Evolutionary conservation across 257 asterid species (phyloP).

Genomic region (Solanum arcanum): DNA sequence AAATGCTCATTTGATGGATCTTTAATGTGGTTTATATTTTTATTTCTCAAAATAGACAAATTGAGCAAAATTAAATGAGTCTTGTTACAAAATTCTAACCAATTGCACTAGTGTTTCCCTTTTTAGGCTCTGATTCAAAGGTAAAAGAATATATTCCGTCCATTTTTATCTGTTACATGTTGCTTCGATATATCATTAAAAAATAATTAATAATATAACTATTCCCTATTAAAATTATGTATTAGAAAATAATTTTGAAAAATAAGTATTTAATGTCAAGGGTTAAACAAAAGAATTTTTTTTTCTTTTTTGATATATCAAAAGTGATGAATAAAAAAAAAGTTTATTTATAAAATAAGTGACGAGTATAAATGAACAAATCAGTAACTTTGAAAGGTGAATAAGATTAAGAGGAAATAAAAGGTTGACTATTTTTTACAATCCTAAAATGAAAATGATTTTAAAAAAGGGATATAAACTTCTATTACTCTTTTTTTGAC

Average conservation of each 20-base stretch:
- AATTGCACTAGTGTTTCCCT: background rate
- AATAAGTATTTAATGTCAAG: too few species aligned
- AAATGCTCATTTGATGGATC: background rate
- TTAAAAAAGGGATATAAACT: background rate
- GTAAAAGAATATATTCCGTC: background rate
- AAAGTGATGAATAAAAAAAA: too few species aligned
- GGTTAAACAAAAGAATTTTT: too few species aligned
- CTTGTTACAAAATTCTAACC: background rate
- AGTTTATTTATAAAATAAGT: too few species aligned
- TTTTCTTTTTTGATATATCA: too few species aligned
- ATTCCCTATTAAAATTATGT: too few species aligned
- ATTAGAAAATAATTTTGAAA: too few species aligned
- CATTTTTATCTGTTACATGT: too few species aligned
- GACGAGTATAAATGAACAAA: too few species aligned
- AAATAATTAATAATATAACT: too few species aligned
- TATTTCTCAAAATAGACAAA: background rate
- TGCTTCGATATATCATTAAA: rapidly evolving
- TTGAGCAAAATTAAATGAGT: background rate
- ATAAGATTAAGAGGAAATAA: background rate
- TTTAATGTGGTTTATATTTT: background rate
- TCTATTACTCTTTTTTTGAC: background rate
- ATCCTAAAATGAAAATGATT: background rate
- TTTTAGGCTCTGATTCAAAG: background rate
- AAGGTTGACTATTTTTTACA: background rate
- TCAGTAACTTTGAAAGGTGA: background rate